Percentiles rank a stretch among this genome's conserved stretches.
phyloP scores from a whole-genome alignment of 129 eudicot species.

The Calendula officinalis region DNA sequence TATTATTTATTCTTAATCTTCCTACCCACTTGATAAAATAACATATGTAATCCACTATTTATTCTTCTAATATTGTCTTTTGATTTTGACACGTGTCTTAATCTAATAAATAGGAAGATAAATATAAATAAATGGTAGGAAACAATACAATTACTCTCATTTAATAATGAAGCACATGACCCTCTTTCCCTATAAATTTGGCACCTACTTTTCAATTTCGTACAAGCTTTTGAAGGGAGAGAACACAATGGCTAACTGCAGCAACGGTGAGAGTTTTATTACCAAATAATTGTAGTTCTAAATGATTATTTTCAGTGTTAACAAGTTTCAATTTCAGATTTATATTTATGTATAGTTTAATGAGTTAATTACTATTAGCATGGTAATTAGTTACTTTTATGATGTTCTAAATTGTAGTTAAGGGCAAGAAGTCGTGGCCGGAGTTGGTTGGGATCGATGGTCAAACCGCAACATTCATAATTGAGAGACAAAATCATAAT shows the following conservation, averaged over 20 bases:
- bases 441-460: constrained; percentile 28
- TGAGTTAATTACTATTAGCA: background rate
- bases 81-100: no score
- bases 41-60: no score
- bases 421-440: constrained; percentile 39
- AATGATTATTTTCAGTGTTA: background rate
- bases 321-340: background rate
- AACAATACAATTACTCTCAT: no score
- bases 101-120: background rate
- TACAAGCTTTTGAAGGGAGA: background rate
- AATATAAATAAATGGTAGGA: background rate
- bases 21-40: no score
- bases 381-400: background rate
- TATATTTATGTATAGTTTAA: background rate
- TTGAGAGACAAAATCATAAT: constrained; percentile 23
- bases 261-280: background rate
- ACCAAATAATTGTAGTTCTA: background rate
- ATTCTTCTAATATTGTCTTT: no score
- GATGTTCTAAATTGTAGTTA: constrained; percentile 6
- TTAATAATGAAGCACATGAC: background rate
- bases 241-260: constrained; percentile 14
- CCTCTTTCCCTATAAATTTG: background rate
- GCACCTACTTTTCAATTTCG: background rate
- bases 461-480: constrained; percentile 16
- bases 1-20: no score